These are phyloP conservation scores for Bertia moriformis DNA, from an alignment of 2,329 filamentous ascomycete genomes.

Conservation along the genomic window DNA sequence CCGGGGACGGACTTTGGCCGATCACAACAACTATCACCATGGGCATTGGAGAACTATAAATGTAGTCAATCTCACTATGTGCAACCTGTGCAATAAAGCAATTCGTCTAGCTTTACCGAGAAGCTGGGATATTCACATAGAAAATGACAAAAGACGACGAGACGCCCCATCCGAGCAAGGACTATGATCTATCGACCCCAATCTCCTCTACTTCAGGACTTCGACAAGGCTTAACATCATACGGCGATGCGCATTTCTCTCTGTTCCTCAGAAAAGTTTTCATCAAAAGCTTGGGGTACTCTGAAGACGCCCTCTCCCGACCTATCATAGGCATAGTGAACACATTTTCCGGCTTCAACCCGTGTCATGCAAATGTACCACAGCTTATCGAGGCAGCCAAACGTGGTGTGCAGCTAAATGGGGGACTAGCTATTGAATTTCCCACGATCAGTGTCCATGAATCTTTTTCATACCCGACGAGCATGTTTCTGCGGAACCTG, in stretches of 20 bases:
- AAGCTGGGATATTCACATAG: too few relatives aligned
- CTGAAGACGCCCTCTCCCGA: constrained; percentile 53
- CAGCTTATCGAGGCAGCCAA: constrained; percentile 59
- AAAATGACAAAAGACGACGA: neutral
- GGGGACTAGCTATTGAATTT: constrained; percentile 58
- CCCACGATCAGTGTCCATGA: constrained; percentile 62
- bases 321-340: constrained; percentile 66
- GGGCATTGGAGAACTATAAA: too few relatives aligned
- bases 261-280: constrained; percentile 64
- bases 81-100: too few relatives aligned
- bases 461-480: constrained; percentile 54
- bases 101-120: too few relatives aligned
- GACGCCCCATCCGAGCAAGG: constrained; percentile 10
- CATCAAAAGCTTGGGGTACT: constrained; percentile 63
- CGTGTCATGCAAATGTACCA: constrained; percentile 59
- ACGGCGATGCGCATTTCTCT: constrained; percentile 63
- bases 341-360: constrained; percentile 60
- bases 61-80: too few relatives aligned
- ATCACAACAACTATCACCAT: neutral
- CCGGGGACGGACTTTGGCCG: neutral
- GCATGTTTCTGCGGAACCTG: constrained; percentile 60
- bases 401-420: constrained; percentile 50
- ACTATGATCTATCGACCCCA: constrained; percentile 44
- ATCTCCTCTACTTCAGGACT: constrained; percentile 35
- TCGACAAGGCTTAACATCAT: constrained; percentile 49